A percentile compares a stretch with the other conserved stretches of the same genome.
Conservation (phyloP, 306 rosid genomes). For the Castanea crenata region DNA sequence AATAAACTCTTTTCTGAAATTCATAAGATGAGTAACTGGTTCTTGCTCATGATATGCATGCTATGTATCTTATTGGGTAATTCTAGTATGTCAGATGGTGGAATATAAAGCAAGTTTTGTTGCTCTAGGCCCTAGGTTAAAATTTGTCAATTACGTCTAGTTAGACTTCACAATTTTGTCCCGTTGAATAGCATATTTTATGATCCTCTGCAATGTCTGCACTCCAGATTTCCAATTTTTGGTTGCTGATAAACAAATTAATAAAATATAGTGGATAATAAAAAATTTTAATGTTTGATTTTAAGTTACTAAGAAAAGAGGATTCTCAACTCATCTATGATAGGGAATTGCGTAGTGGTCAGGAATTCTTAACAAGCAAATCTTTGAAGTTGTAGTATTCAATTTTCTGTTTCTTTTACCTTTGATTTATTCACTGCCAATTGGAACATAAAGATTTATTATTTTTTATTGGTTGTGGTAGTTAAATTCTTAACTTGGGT, state of each 20-base stretch:
- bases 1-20: background rate
- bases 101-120: background rate
- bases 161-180: background rate
- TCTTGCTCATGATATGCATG: background rate
- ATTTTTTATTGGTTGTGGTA: background rate
- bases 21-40: background rate
- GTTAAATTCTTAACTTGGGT: background rate
- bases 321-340: background rate
- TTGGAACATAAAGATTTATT: background rate
- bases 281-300: background rate
- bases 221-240: background rate
- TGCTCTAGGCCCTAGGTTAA: background rate
- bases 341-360: background rate
- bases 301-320: background rate
- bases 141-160: background rate
- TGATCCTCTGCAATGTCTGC: background rate
- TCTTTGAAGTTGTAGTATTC: background rate
- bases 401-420: background rate
- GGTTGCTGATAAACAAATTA: background rate
- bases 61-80: background rate
- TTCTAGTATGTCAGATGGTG: background rate
- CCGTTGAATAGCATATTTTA: background rate
- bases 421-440: background rate
- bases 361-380: background rate
- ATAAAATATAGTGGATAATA: background rate